phyloP scores from a whole-genome alignment of 148 eudicot genomes.

The Rhododendron kiyosumense region DNA sequence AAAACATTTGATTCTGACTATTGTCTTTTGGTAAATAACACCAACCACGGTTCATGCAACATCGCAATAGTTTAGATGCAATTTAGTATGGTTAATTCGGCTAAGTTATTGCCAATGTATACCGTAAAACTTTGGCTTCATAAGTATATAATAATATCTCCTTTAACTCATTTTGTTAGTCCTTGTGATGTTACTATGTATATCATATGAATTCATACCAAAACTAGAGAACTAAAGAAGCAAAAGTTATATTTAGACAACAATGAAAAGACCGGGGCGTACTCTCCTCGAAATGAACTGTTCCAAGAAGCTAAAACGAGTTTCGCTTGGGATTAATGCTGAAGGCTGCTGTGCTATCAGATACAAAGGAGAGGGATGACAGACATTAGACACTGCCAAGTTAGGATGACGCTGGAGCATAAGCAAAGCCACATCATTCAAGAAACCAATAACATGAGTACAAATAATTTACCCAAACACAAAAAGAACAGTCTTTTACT shows the following conservation, averaged over 20 bases:
- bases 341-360: constrained; percentile 5
- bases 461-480: not conserved
- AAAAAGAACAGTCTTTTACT: no score
- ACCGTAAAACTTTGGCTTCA: no score
- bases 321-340: not conserved
- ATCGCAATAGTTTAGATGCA: not conserved
- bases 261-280: not conserved
- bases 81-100: not conserved
- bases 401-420: constrained; percentile 12
- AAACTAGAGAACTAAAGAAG: not conserved
- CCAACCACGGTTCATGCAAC: not conserved
- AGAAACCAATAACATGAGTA: no score
- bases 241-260: no score
- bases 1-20: not conserved
- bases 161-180: not conserved
- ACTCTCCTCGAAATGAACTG: not conserved
- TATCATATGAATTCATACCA: not conserved
- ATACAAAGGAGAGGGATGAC: not conserved
- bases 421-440: constrained; percentile 7
- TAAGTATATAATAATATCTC: not conserved
- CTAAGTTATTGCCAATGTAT: not conserved
- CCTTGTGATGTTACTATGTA: not conserved
- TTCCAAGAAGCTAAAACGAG: not conserved
- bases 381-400: not conserved
- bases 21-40: no score